These are phyloP conservation scores for Schizosaccharomyces versatilis DNA, from an alignment of 1,139 yeast genomes.

Conservation along the genomic window DNA sequence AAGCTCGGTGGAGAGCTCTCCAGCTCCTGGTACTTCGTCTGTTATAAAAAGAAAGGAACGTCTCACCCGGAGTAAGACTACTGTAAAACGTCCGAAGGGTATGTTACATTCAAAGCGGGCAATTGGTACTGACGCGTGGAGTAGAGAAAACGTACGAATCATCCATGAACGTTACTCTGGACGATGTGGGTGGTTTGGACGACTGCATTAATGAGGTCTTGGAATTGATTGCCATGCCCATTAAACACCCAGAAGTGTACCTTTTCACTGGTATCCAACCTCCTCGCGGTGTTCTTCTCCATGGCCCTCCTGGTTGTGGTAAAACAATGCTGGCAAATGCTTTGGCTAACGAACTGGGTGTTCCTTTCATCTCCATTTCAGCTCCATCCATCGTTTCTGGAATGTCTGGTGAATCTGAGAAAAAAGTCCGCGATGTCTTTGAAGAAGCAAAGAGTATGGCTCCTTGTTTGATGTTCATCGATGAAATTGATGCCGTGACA, in stretches of 20 bases:
- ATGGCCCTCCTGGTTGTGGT: slow-evolving; percentile 99
- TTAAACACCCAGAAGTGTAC: slow-evolving; percentile 81
- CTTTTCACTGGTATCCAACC: slow-evolving; percentile 78
- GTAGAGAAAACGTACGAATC: slow-evolving; percentile 26
- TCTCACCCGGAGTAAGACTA: slow-evolving; percentile 17
- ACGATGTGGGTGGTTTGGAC: slow-evolving; percentile 78
- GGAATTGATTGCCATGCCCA: slow-evolving; percentile 80
- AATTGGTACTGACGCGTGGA: slow-evolving; percentile 19
- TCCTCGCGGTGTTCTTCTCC: slow-evolving; percentile 73
- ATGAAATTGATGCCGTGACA: slow-evolving; percentile 92
- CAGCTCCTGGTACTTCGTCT: background rate
- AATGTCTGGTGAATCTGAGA: slow-evolving; percentile 98
- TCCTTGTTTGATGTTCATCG: slow-evolving; percentile 80
- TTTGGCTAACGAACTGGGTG: slow-evolving; percentile 63
- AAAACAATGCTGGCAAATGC: slow-evolving; percentile 92
- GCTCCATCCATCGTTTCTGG: slow-evolving; percentile 97
- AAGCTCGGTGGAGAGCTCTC: slow-evolving; percentile 8
- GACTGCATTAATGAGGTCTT: slow-evolving; percentile 59
- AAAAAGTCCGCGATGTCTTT: slow-evolving; percentile 73
- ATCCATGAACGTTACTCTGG: slow-evolving; percentile 37
- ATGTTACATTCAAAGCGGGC: slow-evolving; percentile 12
- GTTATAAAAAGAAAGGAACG: slow-evolving; percentile 17
- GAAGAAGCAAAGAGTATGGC: slow-evolving; percentile 82
- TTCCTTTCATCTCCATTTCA: slow-evolving; percentile 72
- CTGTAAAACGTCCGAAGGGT: slow-evolving; percentile 26